Evolutionary conservation across 192 early-diverging fungal genomes (phyloP).

Genomic region (Backusella tuberculispora): DNA sequence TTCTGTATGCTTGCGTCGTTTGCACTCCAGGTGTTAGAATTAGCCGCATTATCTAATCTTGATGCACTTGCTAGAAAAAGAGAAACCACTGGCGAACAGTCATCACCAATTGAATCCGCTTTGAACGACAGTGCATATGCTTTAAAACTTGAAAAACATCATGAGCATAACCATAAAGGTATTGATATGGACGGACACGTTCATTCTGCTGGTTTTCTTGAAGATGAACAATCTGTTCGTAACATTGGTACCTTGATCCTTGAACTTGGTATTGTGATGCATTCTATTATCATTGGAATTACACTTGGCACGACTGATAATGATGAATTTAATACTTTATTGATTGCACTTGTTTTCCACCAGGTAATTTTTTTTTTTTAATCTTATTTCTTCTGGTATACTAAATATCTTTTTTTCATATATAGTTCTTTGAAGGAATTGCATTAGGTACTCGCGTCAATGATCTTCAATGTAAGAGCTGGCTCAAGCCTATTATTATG

Average conservation of each 20-base stretch:
- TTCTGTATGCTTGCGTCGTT: conserved; percentile 43
- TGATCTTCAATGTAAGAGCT: conserved; percentile 35
- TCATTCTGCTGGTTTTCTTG: conserved; percentile 41
- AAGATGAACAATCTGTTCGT: conserved; percentile 39
- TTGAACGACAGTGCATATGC: neutral
- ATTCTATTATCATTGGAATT: conserved; percentile 82
- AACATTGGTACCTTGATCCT: conserved; percentile 69
- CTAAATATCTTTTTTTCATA: too few relatives aligned
- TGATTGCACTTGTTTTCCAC: conserved; percentile 74
- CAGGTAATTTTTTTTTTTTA: conserved; percentile 67
- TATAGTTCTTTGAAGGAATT: conserved; percentile 53
- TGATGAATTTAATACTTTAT: conserved; percentile 60
- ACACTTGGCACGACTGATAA: conserved; percentile 64
- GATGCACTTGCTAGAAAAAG: conserved; percentile 4
- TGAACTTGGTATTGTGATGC: conserved; percentile 77
- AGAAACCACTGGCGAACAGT: neutral
- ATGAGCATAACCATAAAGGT: conserved; percentile 5
- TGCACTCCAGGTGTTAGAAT: conserved; percentile 37
- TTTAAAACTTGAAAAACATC: neutral
- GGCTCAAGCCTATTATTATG: conserved; percentile 46
- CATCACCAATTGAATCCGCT: neutral
- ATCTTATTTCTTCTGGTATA: too few relatives aligned
- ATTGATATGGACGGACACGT: conserved; percentile 25
- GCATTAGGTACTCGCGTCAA: conserved; percentile 52
- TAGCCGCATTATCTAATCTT: conserved; percentile 34